These are phyloP conservation scores for Trichoderma aggressivum DNA, from an alignment of 2,329 filamentous ascomycete species.

Conservation along the genomic window DNA sequence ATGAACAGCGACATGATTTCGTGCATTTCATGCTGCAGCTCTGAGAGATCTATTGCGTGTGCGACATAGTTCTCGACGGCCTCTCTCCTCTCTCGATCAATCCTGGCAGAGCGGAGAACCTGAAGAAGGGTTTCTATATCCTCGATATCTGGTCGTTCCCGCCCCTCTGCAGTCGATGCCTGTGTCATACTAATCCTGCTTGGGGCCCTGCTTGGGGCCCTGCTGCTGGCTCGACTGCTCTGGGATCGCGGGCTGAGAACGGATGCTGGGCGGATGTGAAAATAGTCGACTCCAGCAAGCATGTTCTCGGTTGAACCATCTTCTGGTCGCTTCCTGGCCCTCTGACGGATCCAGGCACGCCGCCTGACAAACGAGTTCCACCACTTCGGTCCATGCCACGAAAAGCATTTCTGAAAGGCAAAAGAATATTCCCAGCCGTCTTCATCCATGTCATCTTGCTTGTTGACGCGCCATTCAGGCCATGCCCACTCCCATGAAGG, in stretches of 20 bases:
- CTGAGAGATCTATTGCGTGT: slow-evolving; percentile 71
- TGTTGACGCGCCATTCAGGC: slow-evolving; percentile 61
- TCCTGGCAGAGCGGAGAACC: slow-evolving; percentile 64
- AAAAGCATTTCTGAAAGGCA: slow-evolving; percentile 69
- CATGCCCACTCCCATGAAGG: slow-evolving; percentile 90
- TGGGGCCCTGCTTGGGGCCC: slow-evolving; percentile 31
- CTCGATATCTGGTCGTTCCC: slow-evolving; percentile 56
- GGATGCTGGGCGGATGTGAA: slow-evolving; percentile 64
- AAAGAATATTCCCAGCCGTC: slow-evolving; percentile 97
- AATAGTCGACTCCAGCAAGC: slow-evolving; percentile 70
- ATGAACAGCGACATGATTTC: slow-evolving; percentile 83
- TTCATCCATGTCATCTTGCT: slow-evolving; percentile 75
- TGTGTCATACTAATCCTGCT: slow-evolving; percentile 39
- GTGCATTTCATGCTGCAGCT: slow-evolving; percentile 73
- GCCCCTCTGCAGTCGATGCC: slow-evolving; percentile 42
- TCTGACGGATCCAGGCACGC: slow-evolving; percentile 80
- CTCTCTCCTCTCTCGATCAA: slow-evolving; percentile 90
- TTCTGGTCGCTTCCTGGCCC: slow-evolving; percentile 57
- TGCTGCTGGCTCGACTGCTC: slow-evolving; percentile 33
- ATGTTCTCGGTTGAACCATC: slow-evolving; percentile 55
- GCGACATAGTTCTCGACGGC: slow-evolving; percentile 78
- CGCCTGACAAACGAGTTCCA: slow-evolving; percentile 93
- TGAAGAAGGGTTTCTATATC: slow-evolving; percentile 67
- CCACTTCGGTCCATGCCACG: slow-evolving; percentile 90
- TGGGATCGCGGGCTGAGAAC: slow-evolving; percentile 32